Percentiles rank a stretch among this genome's conserved stretches.
phyloP scores from a whole-genome alignment of 805 yeast species.

The Isabelozyma pseudorhagii region DNA sequence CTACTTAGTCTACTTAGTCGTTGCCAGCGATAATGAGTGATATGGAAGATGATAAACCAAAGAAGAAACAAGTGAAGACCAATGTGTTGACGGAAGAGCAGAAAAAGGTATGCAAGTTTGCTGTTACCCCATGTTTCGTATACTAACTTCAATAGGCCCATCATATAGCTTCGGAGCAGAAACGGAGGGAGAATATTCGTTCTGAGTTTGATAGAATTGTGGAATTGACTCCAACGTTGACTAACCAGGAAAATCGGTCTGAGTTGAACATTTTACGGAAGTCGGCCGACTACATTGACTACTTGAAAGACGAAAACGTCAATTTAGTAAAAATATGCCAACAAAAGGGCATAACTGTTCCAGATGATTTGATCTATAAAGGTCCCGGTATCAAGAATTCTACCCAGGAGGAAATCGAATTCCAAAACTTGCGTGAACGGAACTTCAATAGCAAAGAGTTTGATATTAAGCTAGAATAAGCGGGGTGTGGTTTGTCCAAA shows the following conservation, averaged over 20 bases:
- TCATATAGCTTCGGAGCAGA: constrained; percentile 84
- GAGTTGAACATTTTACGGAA: constrained; percentile 74
- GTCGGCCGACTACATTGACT: constrained; percentile 52
- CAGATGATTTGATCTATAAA: constrained; percentile 32
- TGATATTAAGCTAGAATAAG: not conserved
- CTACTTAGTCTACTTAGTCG: too few relatives aligned
- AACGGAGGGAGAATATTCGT: constrained; percentile 80
- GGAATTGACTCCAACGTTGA: constrained; percentile 67
- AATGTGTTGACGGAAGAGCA: constrained; percentile 32
- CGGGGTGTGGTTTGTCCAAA: not conserved
- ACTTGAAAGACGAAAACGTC: constrained; percentile 49
- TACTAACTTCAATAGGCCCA: constrained; percentile 47
- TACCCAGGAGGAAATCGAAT: not conserved
- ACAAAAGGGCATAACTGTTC: constrained; percentile 39
- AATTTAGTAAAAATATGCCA: constrained; percentile 41
- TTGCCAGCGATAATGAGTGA: not conserved
- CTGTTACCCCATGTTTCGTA: not conserved
- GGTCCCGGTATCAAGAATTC: constrained; percentile 18
- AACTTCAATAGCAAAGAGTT: not conserved
- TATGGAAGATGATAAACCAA: not conserved
- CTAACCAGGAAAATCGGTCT: constrained; percentile 69
- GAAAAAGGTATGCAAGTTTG: constrained; percentile 24
- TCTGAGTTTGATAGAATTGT: constrained; percentile 78
- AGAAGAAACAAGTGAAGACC: not conserved
- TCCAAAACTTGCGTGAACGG: not conserved